Evolutionary conservation across 139 green algal genomes (phyloP).

Genomic region (Nannochloris sp.): DNA sequence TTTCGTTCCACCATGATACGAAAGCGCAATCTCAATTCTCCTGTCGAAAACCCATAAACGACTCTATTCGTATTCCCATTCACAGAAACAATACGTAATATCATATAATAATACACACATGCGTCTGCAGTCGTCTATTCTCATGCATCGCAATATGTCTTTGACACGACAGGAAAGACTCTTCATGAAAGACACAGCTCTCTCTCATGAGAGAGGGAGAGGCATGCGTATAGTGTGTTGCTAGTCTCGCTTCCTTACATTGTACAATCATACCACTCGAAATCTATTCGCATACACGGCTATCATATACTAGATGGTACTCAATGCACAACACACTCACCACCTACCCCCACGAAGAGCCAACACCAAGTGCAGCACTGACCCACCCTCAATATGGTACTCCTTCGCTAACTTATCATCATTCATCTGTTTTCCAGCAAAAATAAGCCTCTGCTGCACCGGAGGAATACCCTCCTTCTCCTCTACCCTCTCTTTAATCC

Average conservation of each 20-base stretch:
- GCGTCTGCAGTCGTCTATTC: too few relatives aligned
- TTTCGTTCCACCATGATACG: slow-evolving; percentile 18
- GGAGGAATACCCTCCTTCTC: slow-evolving; percentile 99
- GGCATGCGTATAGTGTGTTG: too few relatives aligned
- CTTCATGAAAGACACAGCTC: too few relatives aligned
- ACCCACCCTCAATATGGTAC: slow-evolving; percentile 98
- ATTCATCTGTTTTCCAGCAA: slow-evolving; percentile 98
- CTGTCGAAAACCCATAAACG: not conserved
- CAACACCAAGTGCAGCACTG: slow-evolving; percentile 93
- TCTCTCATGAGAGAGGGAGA: too few relatives aligned
- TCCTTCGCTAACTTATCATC: slow-evolving; percentile 97
- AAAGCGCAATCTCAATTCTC: not conserved
- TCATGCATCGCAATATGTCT: too few relatives aligned
- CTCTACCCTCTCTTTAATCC: slow-evolving; percentile 99
- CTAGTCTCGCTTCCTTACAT: not conserved
- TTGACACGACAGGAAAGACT: too few relatives aligned
- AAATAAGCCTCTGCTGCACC: slow-evolving; percentile 93
- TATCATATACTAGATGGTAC: too few relatives aligned
- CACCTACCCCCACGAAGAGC: slow-evolving; percentile 24
- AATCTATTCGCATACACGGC: too few relatives aligned
- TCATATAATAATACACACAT: too few relatives aligned
- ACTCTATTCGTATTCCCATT: too few relatives aligned
- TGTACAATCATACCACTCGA: too few relatives aligned
- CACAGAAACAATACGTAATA: too few relatives aligned
- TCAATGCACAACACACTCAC: not conserved